A percentile compares a stretch with the other conserved stretches of the same genome.
phyloP scores from a whole-genome alignment of 495 filamentous ascomycete species.

The Collariella sp. region DNA sequence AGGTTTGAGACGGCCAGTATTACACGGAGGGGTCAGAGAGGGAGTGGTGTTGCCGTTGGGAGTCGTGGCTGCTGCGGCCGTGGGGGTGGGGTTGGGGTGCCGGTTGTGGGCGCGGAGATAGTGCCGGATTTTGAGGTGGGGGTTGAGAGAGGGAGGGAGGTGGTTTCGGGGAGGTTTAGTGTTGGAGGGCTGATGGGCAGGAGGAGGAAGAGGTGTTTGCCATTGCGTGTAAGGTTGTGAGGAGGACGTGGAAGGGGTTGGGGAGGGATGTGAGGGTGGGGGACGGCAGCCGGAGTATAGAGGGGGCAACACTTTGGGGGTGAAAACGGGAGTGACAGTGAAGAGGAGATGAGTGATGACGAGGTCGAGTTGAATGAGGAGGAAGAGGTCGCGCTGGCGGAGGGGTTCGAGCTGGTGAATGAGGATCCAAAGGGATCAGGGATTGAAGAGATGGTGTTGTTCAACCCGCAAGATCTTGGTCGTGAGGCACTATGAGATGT shows the following conservation, averaged over 20 bases:
- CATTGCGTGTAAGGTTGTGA: not conserved
- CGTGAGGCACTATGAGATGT: too few relatives aligned
- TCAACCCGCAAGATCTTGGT: too few relatives aligned
- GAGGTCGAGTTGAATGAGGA: not conserved
- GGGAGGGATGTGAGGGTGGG: not conserved
- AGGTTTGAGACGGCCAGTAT: not conserved
- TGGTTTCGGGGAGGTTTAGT: not conserved
- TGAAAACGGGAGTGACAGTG: not conserved
- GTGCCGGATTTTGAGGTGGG: not conserved
- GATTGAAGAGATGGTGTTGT: too few relatives aligned
- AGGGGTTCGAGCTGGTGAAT: not conserved
- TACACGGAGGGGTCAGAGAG: not conserved
- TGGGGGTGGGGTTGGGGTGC: not conserved
- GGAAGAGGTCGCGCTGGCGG: not conserved
- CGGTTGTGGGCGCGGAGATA: not conserved
- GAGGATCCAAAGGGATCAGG: not conserved
- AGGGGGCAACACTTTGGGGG: not conserved
- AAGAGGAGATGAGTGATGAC: not conserved
- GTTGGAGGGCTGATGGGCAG: not conserved
- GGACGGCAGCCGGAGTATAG: not conserved
- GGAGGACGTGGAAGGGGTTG: not conserved
- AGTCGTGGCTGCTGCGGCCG: not conserved
- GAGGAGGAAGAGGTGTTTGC: constrained; percentile 1
- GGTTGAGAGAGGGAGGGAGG: not conserved
- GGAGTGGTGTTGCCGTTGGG: not conserved